Evolutionary conservation across 768 basidiomycete genomes (phyloP).

Genomic region (Boletus rufocinnamomeus): DNA sequence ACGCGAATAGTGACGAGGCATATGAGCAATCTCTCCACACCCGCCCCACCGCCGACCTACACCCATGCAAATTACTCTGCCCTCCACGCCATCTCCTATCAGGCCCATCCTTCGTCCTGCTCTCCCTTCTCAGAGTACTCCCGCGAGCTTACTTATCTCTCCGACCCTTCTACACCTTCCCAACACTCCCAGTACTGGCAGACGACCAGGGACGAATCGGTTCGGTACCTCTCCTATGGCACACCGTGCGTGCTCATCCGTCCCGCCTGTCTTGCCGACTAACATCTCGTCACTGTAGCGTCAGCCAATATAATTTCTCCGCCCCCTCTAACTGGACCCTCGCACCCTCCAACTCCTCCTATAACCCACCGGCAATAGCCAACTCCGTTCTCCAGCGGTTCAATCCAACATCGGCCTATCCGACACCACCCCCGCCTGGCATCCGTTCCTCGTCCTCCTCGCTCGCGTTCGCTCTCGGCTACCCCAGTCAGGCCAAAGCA

Average conservation of each 20-base stretch:
- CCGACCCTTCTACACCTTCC: slow-evolving; percentile 44
- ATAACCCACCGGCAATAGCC: slow-evolving; percentile 58
- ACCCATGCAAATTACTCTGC: slow-evolving; percentile 47
- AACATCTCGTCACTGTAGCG: slow-evolving; percentile 18
- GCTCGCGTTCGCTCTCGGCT: slow-evolving; percentile 70
- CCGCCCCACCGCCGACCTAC: slow-evolving; percentile 63
- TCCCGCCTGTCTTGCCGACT: background rate
- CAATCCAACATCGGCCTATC: slow-evolving; percentile 63
- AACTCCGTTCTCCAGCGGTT: slow-evolving; percentile 67
- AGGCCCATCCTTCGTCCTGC: slow-evolving; percentile 38
- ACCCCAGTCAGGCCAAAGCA: slow-evolving; percentile 33
- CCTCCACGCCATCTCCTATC: slow-evolving; percentile 30
- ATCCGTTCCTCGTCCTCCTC: slow-evolving; percentile 72
- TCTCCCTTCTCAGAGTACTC: slow-evolving; percentile 72
- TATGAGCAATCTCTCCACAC: slow-evolving; percentile 57
- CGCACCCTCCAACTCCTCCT: slow-evolving; percentile 48
- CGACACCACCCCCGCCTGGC: slow-evolving; percentile 67
- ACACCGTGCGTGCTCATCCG: slow-evolving; percentile 43
- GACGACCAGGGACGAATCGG: slow-evolving; percentile 57
- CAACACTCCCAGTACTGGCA: slow-evolving; percentile 67
- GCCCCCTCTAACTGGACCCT: slow-evolving; percentile 45
- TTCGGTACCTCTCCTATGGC: slow-evolving; percentile 57
- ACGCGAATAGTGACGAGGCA: slow-evolving; percentile 61
- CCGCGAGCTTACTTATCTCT: slow-evolving; percentile 57
- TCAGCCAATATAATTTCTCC: slow-evolving; percentile 33